Evolutionary conservation across 2,329 filamentous ascomycete species (phyloP).

Genomic region (Sarocladium strictum): DNA sequence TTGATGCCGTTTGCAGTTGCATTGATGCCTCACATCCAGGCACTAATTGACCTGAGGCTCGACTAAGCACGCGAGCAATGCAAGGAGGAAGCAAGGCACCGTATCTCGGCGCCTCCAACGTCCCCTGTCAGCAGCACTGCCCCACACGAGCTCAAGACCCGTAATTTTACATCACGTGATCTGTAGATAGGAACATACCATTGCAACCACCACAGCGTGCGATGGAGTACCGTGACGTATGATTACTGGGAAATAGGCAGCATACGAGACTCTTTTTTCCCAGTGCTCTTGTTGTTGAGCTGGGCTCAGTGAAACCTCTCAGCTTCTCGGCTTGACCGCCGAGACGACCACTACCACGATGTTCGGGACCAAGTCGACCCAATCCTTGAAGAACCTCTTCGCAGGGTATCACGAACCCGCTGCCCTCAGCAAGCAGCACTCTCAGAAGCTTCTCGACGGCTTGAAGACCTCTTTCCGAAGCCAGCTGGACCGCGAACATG

Average conservation of each 20-base stretch:
- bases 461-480: conserved; percentile 52
- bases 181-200: background rate
- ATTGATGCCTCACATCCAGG: no score
- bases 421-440: conserved; percentile 42
- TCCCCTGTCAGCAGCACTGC: background rate
- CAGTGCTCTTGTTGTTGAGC: no score
- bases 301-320: background rate
- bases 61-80: conserved; percentile 7
- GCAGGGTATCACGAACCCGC: conserved; percentile 44
- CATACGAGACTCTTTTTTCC: no score
- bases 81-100: conserved; percentile 1
- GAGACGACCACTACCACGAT: conserved; percentile 17
- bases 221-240: background rate
- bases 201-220: background rate
- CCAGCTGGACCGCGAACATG: conserved; percentile 53
- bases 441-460: conserved; percentile 48
- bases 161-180: background rate
- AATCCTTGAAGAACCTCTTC: conserved; percentile 33
- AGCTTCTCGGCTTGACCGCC: background rate
- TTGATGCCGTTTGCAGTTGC: background rate
- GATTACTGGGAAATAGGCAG: no score
- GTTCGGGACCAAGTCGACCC: conserved; percentile 31
- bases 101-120: background rate
- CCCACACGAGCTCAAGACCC: conserved; percentile 3
- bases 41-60: background rate